These are phyloP conservation scores for Pythium aristosporum DNA, from an alignment of 352 stramenopile genomes.

Conservation along the genomic window DNA sequence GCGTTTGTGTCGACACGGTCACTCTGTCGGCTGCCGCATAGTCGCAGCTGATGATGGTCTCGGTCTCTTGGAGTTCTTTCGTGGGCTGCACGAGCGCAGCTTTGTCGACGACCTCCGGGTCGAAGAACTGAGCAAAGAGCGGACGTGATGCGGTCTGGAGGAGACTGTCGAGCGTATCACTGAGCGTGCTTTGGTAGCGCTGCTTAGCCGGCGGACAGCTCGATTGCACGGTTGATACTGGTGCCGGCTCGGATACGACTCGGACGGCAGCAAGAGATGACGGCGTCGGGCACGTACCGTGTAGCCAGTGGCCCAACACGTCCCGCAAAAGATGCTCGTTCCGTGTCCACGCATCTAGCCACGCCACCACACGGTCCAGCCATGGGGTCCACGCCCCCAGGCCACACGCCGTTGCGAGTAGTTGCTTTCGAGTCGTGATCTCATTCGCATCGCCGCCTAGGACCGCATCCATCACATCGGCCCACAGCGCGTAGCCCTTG, in stretches of 20 bases:
- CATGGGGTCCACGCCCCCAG: constrained; percentile 43
- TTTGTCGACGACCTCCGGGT: constrained; percentile 41
- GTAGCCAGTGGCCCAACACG: constrained; percentile 64
- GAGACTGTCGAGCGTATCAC: constrained; percentile 37
- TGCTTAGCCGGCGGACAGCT: constrained; percentile 29
- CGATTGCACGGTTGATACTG: constrained; percentile 20
- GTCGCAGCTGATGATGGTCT: constrained; percentile 43
- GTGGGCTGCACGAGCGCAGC: constrained; percentile 40
- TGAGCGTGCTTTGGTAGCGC: constrained; percentile 34
- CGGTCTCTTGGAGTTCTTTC: constrained; percentile 37
- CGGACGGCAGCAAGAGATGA: constrained; percentile 29
- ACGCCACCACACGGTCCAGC: constrained; percentile 57
- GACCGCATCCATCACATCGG: constrained; percentile 29
- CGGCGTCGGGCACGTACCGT: constrained; percentile 48
- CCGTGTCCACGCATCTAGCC: constrained; percentile 46
- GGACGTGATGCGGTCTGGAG: constrained; percentile 46
- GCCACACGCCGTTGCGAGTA: constrained; percentile 30
- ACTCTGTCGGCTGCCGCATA: constrained; percentile 20
- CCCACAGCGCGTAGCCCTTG: constrained; percentile 44
- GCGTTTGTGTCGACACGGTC: constrained; percentile 30
- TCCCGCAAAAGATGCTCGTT: constrained; percentile 61
- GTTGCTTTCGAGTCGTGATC: constrained; percentile 18
- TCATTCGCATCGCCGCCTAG: constrained; percentile 1
- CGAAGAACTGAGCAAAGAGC: constrained; percentile 37
- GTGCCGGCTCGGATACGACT: constrained; percentile 19